phyloP scores from a whole-genome alignment of 768 basidiomycete genomes.

The Hygrocybe punicea region DNA sequence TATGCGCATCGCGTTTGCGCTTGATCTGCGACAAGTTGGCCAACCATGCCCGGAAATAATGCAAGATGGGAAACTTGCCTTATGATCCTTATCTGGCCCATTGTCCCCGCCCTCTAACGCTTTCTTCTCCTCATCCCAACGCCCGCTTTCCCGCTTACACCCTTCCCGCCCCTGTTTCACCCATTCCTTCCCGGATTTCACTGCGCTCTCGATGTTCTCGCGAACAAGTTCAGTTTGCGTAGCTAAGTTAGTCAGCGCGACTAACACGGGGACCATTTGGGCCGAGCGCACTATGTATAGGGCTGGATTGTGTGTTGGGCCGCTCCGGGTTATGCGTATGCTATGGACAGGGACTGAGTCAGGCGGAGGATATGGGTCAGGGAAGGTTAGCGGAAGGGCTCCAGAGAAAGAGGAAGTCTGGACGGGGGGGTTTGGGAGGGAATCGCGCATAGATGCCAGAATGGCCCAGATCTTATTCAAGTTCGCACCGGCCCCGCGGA shows the following conservation, averaged over 20 bases:
- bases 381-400: slow-evolving; percentile 36
- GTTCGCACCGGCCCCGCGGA: slow-evolving; percentile 52
- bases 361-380: slow-evolving; percentile 60
- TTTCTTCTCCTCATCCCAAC: slow-evolving; percentile 50
- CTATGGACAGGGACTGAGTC: slow-evolving; percentile 36
- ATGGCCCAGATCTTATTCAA: slow-evolving; percentile 62
- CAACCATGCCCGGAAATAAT: neutral
- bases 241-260: slow-evolving; percentile 53
- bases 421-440: slow-evolving; percentile 8
- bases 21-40: slow-evolving; percentile 37
- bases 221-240: slow-evolving; percentile 47
- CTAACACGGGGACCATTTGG: slow-evolving; percentile 66
- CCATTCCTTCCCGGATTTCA: slow-evolving; percentile 53
- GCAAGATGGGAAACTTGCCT: slow-evolving; percentile 21
- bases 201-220: slow-evolving; percentile 59
- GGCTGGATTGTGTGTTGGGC: slow-evolving; percentile 21
- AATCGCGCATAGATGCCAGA: slow-evolving; percentile 48
- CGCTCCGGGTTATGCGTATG: slow-evolving; percentile 47
- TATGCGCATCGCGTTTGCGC: slow-evolving; percentile 43
- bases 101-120: slow-evolving; percentile 15
- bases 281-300: slow-evolving; percentile 40
- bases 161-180: slow-evolving; percentile 51
- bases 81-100: slow-evolving; percentile 17
- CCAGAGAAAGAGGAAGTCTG: slow-evolving; percentile 5
- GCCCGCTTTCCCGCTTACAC: slow-evolving; percentile 53